phyloP scores from a whole-genome alignment of 2,329 filamentous ascomycete species.

The Ophiostoma triangulosporum region DNA sequence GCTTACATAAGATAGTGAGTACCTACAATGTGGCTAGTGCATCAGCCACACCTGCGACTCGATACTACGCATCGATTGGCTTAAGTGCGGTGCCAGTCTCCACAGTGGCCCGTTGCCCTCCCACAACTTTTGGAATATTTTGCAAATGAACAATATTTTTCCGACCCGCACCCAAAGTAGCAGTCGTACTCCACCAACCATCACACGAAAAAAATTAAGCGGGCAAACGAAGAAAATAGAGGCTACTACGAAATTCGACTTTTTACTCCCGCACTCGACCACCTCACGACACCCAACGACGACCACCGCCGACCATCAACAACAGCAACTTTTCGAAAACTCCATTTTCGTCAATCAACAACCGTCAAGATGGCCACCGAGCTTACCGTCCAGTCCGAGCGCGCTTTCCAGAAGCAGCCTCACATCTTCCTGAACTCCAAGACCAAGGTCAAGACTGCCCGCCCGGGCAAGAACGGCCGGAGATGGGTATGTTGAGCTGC shows the following conservation, averaged over 20 bases:
- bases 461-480: slow-evolving; percentile 81
- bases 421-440: slow-evolving; percentile 99
- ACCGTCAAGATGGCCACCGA: slow-evolving; percentile 71
- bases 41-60: neutral
- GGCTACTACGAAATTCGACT: slow-evolving; percentile 7
- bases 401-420: slow-evolving; percentile 99
- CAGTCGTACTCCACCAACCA: slow-evolving; percentile 11
- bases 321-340: slow-evolving; percentile 1
- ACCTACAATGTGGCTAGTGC: neutral
- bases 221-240: slow-evolving; percentile 8
- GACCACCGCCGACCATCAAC: slow-evolving; percentile 3
- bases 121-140: slow-evolving; percentile 13
- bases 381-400: slow-evolving; percentile 99
- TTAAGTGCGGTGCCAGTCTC: neutral
- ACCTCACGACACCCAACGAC: slow-evolving; percentile 6
- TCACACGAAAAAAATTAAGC: slow-evolving; percentile 14
- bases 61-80: neutral
- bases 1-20: no score
- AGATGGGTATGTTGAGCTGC: slow-evolving; percentile 37
- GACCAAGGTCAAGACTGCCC: slow-evolving; percentile 70
- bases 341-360: slow-evolving; percentile 5
- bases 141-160: slow-evolving; percentile 7
- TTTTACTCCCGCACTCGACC: slow-evolving; percentile 2
- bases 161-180: slow-evolving; percentile 6
- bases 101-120: slow-evolving; percentile 12